A percentile compares a stretch with the other conserved stretches of the same genome.
Evolutionary conservation across 2,329 filamentous ascomycete species (phyloP).

Genomic region (Ceratocystis colombiana): DNA sequence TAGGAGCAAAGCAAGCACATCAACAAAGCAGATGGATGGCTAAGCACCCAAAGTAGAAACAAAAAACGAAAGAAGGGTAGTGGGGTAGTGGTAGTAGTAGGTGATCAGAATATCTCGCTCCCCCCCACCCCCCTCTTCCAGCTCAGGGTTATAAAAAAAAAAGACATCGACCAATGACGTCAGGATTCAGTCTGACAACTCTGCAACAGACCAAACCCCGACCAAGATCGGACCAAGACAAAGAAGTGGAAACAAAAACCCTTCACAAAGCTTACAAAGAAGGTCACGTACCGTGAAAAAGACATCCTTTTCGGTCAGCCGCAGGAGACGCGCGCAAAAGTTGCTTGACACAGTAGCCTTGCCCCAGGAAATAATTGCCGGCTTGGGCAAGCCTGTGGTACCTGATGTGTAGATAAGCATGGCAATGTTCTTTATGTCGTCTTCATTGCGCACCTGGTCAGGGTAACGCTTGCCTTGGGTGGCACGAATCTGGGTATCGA

Average conservation of each 20-base stretch:
- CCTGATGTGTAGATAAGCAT: constrained; percentile 77
- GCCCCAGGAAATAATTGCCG: constrained; percentile 63
- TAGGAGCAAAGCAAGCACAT: too few species aligned
- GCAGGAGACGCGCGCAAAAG: constrained; percentile 47
- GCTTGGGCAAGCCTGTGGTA: constrained; percentile 75
- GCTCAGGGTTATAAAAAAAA: background rate
- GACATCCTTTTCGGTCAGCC: constrained; percentile 52
- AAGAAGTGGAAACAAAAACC: background rate
- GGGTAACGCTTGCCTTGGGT: constrained; percentile 47
- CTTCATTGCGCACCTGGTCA: constrained; percentile 45
- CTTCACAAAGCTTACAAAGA: background rate
- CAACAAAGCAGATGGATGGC: too few species aligned
- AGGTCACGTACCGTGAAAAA: constrained; percentile 57
- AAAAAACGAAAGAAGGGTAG: constrained; percentile 12
- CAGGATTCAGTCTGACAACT: background rate
- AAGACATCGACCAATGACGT: background rate
- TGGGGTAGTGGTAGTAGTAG: background rate
- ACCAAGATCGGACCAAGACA: constrained; percentile 3
- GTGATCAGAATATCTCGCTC: background rate
- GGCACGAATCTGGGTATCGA: constrained; percentile 45
- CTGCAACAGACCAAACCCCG: constrained; percentile 7
- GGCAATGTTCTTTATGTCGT: constrained; percentile 48
- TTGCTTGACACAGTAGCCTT: constrained; percentile 48
- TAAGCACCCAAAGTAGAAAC: background rate
- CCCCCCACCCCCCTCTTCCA: background rate